Evolutionary conservation across 345 rosid genomes (phyloP), one percentile per base, ranked within the genome.

Genomic region (Toxicodendron radicans): DNA sequence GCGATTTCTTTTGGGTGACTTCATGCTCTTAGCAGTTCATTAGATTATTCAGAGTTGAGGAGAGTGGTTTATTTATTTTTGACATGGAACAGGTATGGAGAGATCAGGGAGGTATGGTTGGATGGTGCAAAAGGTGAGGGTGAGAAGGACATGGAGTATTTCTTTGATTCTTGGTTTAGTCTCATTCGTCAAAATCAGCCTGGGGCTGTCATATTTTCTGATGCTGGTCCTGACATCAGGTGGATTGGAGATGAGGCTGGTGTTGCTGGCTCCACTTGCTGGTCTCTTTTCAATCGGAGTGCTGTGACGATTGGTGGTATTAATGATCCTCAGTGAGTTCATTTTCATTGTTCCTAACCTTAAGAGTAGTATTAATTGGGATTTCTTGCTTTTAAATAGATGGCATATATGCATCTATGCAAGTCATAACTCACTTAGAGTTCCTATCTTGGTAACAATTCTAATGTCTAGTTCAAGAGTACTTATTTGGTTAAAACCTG

Each of bases 231-330:
- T 13, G 93, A 91, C 58, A 79, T 81, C 33, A 76, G 99, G 76
- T 91, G 94, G 94, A 53, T 92, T 21, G 97, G 99, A 3, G 94
- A 95, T 23, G 97, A 95, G 88, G 81, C 79, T 60, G 99, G 97
- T 2, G 23, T 75, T 2, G 92, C 97, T 2, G 86, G 87, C 9
- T 75, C 90, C 6, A 88, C 93, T 61, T 87, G 94, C 83, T 95
- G 99, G 97, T 95, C 99, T 38, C 87, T 86, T 69, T 89, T 88
- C 84, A 90, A 95, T 72, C 73, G 84, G 30, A 92, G 90, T 58
- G 72, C 78, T 59, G 95, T 83, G 2, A 73, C 63, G 60, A 92
- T 91, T 35, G 95, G 95, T 9, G 88, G 48, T 71, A 83, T 87
- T 12, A 32, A 32, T 38, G 86, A 95, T 74, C 74, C 89, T 71